Conservation (phyloP, 805 yeast species). For the Yarrowia sp. region DNA sequence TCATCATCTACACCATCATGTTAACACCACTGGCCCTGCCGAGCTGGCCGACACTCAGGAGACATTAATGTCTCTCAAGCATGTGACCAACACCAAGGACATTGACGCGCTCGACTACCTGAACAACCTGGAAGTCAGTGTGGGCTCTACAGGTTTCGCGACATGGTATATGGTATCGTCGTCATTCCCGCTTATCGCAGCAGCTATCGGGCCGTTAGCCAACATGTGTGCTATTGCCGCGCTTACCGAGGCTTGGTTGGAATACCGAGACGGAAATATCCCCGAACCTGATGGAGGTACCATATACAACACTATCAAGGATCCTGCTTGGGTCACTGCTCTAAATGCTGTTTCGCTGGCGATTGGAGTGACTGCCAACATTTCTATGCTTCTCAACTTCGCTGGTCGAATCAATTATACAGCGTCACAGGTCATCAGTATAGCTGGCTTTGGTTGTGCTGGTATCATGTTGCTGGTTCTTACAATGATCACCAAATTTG, state of each 20-base stretch:
- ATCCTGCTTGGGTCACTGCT: constrained; percentile 46
- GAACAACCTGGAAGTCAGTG: constrained; percentile 19
- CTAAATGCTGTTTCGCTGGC: constrained; percentile 62
- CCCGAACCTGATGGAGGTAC: constrained; percentile 32
- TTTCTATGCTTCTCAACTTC: constrained; percentile 67
- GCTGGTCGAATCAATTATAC: constrained; percentile 54
- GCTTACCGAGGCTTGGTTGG: constrained; percentile 65
- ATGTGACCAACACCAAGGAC: constrained; percentile 15
- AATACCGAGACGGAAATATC: constrained; percentile 10
- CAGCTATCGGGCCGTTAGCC: constrained; percentile 75
- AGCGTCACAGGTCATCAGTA: constrained; percentile 60
- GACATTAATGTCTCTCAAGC: constrained; percentile 16
- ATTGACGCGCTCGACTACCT: constrained; percentile 10
- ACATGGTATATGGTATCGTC: constrained; percentile 67
- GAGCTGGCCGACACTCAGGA: constrained; percentile 14
- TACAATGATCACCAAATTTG: constrained; percentile 42
- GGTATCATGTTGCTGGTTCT: constrained; percentile 50
- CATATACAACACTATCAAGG: constrained; percentile 30
- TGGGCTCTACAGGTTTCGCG: constrained; percentile 26
- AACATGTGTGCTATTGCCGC: constrained; percentile 72
- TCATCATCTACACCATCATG: constrained; percentile 10
- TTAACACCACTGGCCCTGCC: background rate
- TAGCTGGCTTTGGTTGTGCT: constrained; percentile 63
- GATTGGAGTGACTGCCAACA: constrained; percentile 64
- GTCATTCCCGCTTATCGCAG: constrained; percentile 70